Evolutionary conservation across 1,284 basidiomycete species (phyloP), one percentile per base, ranked within the genome.

Genomic region (Melampsora larici-populina): DNA sequence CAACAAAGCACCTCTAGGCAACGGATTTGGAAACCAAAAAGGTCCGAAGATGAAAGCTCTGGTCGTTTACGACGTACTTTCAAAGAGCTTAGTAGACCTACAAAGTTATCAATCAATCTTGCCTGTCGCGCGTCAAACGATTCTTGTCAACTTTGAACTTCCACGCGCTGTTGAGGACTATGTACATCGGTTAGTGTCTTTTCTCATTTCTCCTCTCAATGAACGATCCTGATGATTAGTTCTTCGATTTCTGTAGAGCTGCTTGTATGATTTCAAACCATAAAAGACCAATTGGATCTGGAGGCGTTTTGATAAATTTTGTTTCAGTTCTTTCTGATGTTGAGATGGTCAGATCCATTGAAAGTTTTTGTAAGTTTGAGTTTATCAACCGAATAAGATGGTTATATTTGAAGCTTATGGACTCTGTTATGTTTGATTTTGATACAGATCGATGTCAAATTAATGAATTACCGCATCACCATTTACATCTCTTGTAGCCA

Each of bases 361-460:
- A 74, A 43, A 67, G 31, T 18, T 74, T 66, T 24, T 74, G 72
- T 74, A 24, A 51, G 72, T 66, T n/a, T 36, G 1, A 55, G 17
- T 8, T 4, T 2, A 51, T 4, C 5, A 6, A 64, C 3, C 13
- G 21, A 58, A 26, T 26, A 21, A 63, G 6, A 29, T 48, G 8
- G 7, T 26, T 36, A 36, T 3, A 36, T 9, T 36, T 36, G 36
- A 36, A 4, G 36, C 36, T 36, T 9, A 36, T 9, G 9, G 9
- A 63, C 43, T 40, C 9, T n/a, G n/a, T n/a, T n/a, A n/a, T 17
- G 1, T 36, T 18, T 8, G 0, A 11, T 13, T 29, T 13, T 43
- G 17, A 3, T 29, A 51, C 29, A 74, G 72, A 74, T 67, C 72
- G 72, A 66, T 74, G 72, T 26, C 63, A 74, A 55, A 74, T 74